Evolutionary conservation across 2,329 filamentous ascomycete genomes (phyloP), one percentile per base, ranked within the genome.

Genomic region (Madurella fahalii): DNA sequence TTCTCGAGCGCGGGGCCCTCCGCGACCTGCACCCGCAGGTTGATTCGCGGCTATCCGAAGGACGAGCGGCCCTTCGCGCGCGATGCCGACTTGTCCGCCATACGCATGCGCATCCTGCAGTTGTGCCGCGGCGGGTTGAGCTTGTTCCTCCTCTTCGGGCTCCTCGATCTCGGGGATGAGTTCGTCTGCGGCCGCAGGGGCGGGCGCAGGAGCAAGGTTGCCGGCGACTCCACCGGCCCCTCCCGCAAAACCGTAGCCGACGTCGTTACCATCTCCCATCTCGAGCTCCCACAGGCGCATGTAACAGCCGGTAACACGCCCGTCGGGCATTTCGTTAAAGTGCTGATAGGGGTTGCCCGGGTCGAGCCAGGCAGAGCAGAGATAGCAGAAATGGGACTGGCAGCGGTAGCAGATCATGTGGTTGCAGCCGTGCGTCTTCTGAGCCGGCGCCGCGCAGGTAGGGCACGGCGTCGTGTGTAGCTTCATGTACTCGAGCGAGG

Each of bases 321-420:
- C 78, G 41, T 66, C 67, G 15, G 80, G 76, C 49, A 74, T 72
- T 30, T 83, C 78, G 67, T 96, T 96, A 74, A 92, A 99, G 69
- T 99, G 94, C 52, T 79, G 74, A 67, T 97, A 97, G 1, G 92
- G 92, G 63, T 96, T 94, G 16, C 74, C 77, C 0, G 88, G 83
- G 53, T 86, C 81, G 41, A 99, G 78, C 88, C 90, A 97, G n/a
- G 85, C 80, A 0, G 87, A 87, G 67, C 94, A 97, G 1, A 97
- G 80, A 63, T 97, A 97, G 74, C 94, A 99, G 69, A 96, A 97
- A 70, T 97, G 93, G 2, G 90, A 88, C 49, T 86, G 79, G 75
- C 94, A 99, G 60, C 89, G 85, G 69, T 87, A 90, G 72, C 93
- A 96, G 47, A 86, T 89, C 91, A 97, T 97, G 71, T 96, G 92